phyloP scores from a whole-genome alignment of 768 basidiomycete genomes.

The Lactifluus pinguis region DNA sequence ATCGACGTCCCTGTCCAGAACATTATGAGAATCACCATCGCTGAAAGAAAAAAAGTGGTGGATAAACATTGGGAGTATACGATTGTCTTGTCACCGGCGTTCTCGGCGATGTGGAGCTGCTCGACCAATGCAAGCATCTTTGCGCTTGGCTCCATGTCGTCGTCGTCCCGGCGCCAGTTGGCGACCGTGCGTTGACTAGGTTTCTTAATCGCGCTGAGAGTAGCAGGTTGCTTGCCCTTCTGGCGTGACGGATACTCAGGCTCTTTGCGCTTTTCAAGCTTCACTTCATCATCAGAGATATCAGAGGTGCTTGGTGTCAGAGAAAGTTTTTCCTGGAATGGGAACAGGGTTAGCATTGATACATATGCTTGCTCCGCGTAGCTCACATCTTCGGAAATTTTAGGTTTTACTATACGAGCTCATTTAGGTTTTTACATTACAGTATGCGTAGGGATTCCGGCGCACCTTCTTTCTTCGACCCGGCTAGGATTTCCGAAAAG shows the following conservation, averaged over 20 bases:
- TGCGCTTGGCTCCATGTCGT: conserved; percentile 54
- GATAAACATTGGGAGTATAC: conserved; percentile 56
- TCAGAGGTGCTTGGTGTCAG: neutral
- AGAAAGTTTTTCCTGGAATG: conserved; percentile 1
- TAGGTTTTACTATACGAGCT: neutral
- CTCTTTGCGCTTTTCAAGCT: neutral
- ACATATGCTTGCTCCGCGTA: no score
- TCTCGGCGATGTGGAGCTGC: conserved; percentile 50
- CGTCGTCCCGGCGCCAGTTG: conserved; percentile 51
- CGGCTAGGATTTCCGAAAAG: conserved; percentile 32
- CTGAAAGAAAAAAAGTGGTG: neutral
- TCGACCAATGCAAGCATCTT: conserved; percentile 56
- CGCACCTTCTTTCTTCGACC: conserved; percentile 7
- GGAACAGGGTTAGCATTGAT: neutral
- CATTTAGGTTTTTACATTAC: neutral
- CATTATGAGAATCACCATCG: neutral
- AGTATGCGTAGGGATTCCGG: neutral
- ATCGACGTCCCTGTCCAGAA: conserved; percentile 56
- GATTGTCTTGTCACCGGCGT: conserved; percentile 59
- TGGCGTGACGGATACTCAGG: neutral
- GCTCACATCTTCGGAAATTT: neutral
- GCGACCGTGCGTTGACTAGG: conserved; percentile 29
- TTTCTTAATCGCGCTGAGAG: conserved; percentile 5
- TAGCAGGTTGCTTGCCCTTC: conserved; percentile 25
- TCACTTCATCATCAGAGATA: neutral